Percentiles rank a stretch among this genome's conserved stretches.
These are phyloP conservation scores for Conticribra weissflogii DNA, from an alignment of 108 stramenopile species.

Conservation along the genomic window DNA sequence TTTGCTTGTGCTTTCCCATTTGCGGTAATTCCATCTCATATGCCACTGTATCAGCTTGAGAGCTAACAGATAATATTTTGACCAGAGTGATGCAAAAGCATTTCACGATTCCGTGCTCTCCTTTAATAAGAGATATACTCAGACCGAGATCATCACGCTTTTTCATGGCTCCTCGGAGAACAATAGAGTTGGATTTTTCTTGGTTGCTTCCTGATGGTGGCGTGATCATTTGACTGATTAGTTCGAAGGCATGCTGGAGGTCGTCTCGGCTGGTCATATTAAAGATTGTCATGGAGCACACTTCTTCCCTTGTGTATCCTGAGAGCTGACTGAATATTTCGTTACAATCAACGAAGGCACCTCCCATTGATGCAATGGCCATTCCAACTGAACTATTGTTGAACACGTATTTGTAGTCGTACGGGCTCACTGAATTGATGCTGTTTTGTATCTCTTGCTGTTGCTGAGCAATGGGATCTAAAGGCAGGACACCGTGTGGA, in stretches of 20 bases:
- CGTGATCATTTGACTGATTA: conserved; percentile 88
- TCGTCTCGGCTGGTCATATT: conserved; percentile 81
- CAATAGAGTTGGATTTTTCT: conserved; percentile 33
- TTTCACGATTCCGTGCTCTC: conserved; percentile 73
- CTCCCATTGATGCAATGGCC: conserved; percentile 92
- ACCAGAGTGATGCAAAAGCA: conserved; percentile 86
- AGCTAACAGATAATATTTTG: conserved; percentile 34
- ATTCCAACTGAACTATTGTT: conserved; percentile 83
- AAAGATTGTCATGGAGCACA: conserved; percentile 89
- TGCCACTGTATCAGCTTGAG: conserved; percentile 28
- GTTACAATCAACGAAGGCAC: conserved; percentile 90
- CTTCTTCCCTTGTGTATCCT: conserved; percentile 73
- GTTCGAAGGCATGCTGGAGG: conserved; percentile 85
- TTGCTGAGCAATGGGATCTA: conserved; percentile 4
- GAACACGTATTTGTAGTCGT: conserved; percentile 82
- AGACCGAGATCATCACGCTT: conserved; percentile 75
- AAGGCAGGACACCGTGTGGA: conserved; percentile 6
- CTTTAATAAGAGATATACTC: conserved; percentile 71
- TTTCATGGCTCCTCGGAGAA: conserved; percentile 51
- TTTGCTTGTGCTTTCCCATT: conserved; percentile 14
- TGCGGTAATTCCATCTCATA: conserved; percentile 47
- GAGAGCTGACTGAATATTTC: conserved; percentile 78
- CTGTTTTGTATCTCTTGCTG: conserved; percentile 2
- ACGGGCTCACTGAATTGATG: conserved; percentile 41
- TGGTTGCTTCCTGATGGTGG: conserved; percentile 50